Conservation (phyloP, 352 stramenopile species). For the Phytophthora sojae region DNA sequence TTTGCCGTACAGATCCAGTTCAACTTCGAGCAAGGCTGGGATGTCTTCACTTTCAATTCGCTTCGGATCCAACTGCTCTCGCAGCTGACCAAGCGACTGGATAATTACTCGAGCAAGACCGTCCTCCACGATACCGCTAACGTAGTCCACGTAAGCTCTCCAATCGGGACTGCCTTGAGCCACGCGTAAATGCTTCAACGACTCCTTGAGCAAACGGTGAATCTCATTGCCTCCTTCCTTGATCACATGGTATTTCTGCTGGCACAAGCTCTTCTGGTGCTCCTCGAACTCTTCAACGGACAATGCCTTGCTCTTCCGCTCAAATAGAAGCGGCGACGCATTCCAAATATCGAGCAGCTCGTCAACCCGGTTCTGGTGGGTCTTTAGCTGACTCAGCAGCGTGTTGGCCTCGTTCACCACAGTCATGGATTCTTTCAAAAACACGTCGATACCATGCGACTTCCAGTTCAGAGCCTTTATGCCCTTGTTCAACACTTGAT, state of each 20-base stretch:
- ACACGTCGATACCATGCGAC: slow-evolving; percentile 92
- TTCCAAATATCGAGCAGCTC: slow-evolving; percentile 86
- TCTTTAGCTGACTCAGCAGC: slow-evolving; percentile 90
- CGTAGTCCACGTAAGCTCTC: slow-evolving; percentile 93
- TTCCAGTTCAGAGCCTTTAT: slow-evolving; percentile 95
- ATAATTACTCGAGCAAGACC: slow-evolving; percentile 80
- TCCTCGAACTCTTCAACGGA: slow-evolving; percentile 89
- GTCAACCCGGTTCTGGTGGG: slow-evolving; percentile 81
- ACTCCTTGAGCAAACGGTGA: slow-evolving; percentile 91
- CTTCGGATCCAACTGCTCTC: slow-evolving; percentile 86
- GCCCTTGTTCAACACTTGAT: slow-evolving; percentile 89
- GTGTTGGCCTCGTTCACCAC: slow-evolving; percentile 91
- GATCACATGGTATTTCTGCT: slow-evolving; percentile 86
- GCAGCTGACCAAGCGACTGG: slow-evolving; percentile 70
- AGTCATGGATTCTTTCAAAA: slow-evolving; percentile 90
- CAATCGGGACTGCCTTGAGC: slow-evolving; percentile 92
- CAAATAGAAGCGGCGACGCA: slow-evolving; percentile 81
- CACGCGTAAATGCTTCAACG: slow-evolving; percentile 89
- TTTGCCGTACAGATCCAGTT: slow-evolving; percentile 91
- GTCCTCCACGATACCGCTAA: slow-evolving; percentile 92
- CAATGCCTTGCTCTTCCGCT: slow-evolving; percentile 85
- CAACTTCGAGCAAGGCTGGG: slow-evolving; percentile 89
- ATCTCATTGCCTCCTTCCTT: slow-evolving; percentile 91
- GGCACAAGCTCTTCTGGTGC: slow-evolving; percentile 73
- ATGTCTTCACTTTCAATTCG: slow-evolving; percentile 87